phyloP scores from a whole-genome alignment of 352 stramenopile species.

The Phytophthora megakarya region DNA sequence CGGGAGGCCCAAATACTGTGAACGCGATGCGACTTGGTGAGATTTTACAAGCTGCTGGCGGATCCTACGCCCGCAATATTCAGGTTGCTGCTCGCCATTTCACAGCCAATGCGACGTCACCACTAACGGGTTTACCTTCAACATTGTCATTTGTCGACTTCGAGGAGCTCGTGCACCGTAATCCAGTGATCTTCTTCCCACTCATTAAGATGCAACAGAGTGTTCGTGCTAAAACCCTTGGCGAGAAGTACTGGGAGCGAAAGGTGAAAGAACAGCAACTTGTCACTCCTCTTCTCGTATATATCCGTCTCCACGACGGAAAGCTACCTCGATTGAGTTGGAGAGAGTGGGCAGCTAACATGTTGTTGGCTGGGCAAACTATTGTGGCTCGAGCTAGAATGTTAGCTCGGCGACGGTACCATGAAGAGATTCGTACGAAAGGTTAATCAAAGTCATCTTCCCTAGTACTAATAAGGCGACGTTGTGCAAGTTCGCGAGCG shows the following conservation, averaged over 20 bases:
- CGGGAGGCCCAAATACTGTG: conserved; percentile 28
- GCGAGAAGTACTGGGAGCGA: conserved; percentile 55
- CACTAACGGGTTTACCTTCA: conserved; percentile 17
- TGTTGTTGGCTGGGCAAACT: conserved; percentile 40
- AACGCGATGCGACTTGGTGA: conserved; percentile 46
- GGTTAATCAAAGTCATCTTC: conserved; percentile 14
- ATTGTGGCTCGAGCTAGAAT: conserved; percentile 32
- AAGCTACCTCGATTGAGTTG: conserved; percentile 40
- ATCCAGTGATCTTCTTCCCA: conserved; percentile 60
- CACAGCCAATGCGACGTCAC: conserved; percentile 29
- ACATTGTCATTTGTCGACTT: conserved; percentile 58
- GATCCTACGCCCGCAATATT: conserved; percentile 53
- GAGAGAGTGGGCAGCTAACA: conserved; percentile 37
- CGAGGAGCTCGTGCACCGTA: conserved; percentile 47
- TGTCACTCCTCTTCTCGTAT: conserved; percentile 39
- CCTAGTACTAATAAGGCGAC: conserved; percentile 26
- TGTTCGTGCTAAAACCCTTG: conserved; percentile 39
- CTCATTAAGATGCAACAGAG: conserved; percentile 57
- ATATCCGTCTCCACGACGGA: conserved; percentile 48
- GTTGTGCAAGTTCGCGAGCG: conserved; percentile 43
- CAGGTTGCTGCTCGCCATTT: conserved; percentile 50
- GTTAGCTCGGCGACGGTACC: conserved; percentile 47
- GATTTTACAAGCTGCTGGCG: conserved; percentile 49
- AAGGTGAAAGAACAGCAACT: conserved; percentile 53
- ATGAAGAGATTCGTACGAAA: conserved; percentile 11